Percentiles rank a stretch among this genome's conserved stretches.
These are phyloP conservation scores for Malania oleifera DNA, from an alignment of 164 flowering plant genomes.

Conservation along the genomic window DNA sequence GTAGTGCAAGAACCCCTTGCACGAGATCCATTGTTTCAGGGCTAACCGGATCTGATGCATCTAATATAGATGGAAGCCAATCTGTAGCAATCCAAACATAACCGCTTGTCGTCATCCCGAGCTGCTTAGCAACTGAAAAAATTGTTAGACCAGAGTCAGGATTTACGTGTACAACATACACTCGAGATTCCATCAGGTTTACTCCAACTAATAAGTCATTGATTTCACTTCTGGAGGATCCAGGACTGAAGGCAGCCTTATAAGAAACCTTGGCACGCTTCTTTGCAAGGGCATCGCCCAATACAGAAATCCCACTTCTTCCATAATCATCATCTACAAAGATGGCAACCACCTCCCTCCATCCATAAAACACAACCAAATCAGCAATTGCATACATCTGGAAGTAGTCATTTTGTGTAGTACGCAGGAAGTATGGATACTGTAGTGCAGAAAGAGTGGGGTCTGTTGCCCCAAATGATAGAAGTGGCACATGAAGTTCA, in stretches of 20 bases:
- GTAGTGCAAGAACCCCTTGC: constrained; percentile 82
- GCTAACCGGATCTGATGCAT: constrained; percentile 36
- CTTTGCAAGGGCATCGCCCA: constrained; percentile 73
- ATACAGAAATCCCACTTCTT: constrained; percentile 61
- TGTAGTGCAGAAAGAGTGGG: constrained; percentile 79
- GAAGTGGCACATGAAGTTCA: constrained; percentile 76
- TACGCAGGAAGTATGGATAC: constrained; percentile 69
- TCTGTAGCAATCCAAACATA: constrained; percentile 95
- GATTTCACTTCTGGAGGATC: constrained; percentile 37
- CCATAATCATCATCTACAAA: constrained; percentile 89
- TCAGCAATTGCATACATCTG: constrained; percentile 87
- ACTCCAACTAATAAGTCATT: constrained; percentile 42
- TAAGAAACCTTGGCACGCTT: constrained; percentile 69
- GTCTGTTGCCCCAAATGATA: constrained; percentile 85
- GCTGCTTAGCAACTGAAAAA: constrained; percentile 55
- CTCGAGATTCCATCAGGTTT: constrained; percentile 83
- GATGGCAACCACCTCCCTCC: constrained; percentile 85
- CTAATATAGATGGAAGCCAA: constrained; percentile 82
- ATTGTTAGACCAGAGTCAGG: constrained; percentile 65
- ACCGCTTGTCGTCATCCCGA: constrained; percentile 59
- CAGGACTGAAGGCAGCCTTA: constrained; percentile 67
- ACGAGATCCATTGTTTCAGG: constrained; percentile 39
- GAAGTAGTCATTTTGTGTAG: constrained; percentile 67
- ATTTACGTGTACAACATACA: constrained; percentile 73
- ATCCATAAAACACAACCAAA: constrained; percentile 48